These are phyloP conservation scores for Tuber borchii DNA, from an alignment of 495 filamentous ascomycete species.

Conservation along the genomic window DNA sequence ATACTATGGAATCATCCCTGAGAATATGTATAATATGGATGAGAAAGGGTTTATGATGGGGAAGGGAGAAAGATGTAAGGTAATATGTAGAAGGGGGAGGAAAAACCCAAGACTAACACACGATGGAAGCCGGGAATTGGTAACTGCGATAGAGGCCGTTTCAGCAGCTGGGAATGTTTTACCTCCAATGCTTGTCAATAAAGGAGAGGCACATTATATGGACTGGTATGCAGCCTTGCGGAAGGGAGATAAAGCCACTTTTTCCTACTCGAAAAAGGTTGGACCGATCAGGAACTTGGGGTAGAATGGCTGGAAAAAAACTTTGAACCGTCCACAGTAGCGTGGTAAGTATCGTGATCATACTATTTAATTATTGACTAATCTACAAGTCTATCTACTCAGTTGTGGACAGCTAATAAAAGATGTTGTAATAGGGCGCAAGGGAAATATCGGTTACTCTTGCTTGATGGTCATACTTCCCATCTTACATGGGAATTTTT, in stretches of 20 bases:
- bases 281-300: slow-evolving; percentile 13
- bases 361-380: too few relatives aligned
- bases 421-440: slow-evolving; percentile 6
- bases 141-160: slow-evolving; percentile 17
- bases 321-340: too few relatives aligned
- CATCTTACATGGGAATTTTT: slow-evolving; percentile 17
- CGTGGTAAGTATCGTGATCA: too few relatives aligned
- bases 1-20: too few relatives aligned
- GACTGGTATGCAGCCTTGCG: slow-evolving; percentile 14
- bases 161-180: slow-evolving; percentile 6
- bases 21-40: too few relatives aligned
- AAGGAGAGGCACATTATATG: slow-evolving; percentile 9
- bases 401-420: not conserved
- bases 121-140: slow-evolving; percentile 7
- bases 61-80: too few relatives aligned
- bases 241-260: not conserved
- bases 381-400: not conserved
- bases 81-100: slow-evolving; percentile 2
- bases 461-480: slow-evolving; percentile 27
- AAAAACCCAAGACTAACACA: slow-evolving; percentile 13
- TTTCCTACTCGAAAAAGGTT: slow-evolving; percentile 11
- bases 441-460: slow-evolving; percentile 4
- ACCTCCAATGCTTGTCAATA: slow-evolving; percentile 16
- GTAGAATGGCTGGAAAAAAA: too few relatives aligned
- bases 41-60: too few relatives aligned